Percentiles rank a stretch among this genome's conserved stretches.
These are phyloP conservation scores for Gossypium raimondii DNA, from an alignment of 345 rosid genomes.

Conservation along the genomic window DNA sequence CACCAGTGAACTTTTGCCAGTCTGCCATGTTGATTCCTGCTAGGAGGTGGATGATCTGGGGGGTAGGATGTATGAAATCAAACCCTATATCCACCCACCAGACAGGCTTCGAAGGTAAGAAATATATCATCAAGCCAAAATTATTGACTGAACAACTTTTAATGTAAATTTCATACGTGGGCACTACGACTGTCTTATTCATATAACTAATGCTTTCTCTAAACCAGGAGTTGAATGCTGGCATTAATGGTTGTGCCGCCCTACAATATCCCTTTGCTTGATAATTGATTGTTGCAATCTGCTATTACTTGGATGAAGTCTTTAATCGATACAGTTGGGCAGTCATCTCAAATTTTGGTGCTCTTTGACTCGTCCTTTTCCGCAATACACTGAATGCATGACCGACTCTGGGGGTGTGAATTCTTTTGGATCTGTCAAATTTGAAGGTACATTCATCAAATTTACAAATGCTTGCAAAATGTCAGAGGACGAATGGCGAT, in stretches of 20 bases:
- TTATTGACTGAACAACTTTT: background rate
- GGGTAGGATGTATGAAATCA: conserved; percentile 20
- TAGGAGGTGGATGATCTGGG: conserved; percentile 19
- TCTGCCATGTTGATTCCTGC: conserved; percentile 12
- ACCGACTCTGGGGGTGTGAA: background rate
- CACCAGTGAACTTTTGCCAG: background rate
- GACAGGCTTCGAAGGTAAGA: conserved; percentile 26
- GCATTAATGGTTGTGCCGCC: conserved; percentile 7
- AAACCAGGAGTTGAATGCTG: conserved; percentile 20
- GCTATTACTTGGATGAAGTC: conserved; percentile 1
- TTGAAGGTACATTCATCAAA: conserved; percentile 9
- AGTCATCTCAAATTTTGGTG: background rate
- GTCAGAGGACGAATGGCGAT: background rate
- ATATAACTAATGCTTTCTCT: background rate
- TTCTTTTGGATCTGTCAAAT: background rate
- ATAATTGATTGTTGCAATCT: background rate
- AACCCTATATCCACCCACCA: conserved; percentile 24
- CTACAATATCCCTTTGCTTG: background rate
- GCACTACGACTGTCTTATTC: background rate
- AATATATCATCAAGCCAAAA: background rate
- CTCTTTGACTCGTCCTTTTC: background rate
- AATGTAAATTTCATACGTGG: background rate
- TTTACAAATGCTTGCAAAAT: conserved; percentile 1
- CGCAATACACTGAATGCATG: background rate
- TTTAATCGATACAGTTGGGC: background rate